Percentiles rank a stretch among this genome's conserved stretches.
phyloP scores from a whole-genome alignment of 331 rosid species.

The Quercus phellos region DNA sequence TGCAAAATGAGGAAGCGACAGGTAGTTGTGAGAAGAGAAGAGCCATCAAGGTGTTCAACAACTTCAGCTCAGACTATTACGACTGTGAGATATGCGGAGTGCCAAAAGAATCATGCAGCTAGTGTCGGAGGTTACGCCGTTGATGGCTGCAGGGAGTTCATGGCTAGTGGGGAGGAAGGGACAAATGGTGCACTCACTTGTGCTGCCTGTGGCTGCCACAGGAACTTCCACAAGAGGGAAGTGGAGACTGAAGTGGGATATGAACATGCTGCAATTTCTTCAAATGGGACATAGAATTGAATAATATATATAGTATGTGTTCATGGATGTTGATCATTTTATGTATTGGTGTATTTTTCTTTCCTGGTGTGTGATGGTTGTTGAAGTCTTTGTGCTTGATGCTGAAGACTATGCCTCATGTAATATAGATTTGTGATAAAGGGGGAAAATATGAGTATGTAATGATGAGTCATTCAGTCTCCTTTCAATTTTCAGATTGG shows the following conservation, averaged over 20 bases:
- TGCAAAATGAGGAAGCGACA: constrained; percentile 86
- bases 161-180: constrained; percentile 80
- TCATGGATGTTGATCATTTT: background rate
- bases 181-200: constrained; percentile 63
- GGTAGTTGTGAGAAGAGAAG: constrained; percentile 78
- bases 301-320: background rate
- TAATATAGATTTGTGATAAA: background rate
- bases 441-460: too few relatives aligned
- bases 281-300: constrained; percentile 34
- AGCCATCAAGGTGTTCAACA: constrained; percentile 28
- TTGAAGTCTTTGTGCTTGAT: constrained; percentile 28
- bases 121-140: constrained; percentile 88
- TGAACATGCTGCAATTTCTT: constrained; percentile 59
- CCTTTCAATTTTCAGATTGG: background rate
- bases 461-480: background rate
- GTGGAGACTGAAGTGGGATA: constrained; percentile 57
- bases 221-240: constrained; percentile 77
- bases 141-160: constrained; percentile 94
- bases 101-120: constrained; percentile 97
- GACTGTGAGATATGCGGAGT: constrained; percentile 76
- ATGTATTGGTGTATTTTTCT: background rate
- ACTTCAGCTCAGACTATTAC: constrained; percentile 23
- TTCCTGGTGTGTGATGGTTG: constrained; percentile 29
- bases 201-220: constrained; percentile 94
- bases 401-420: background rate